phyloP scores from a whole-genome alignment of 2,329 filamentous ascomycete species.

The Claviceps fusiformis region DNA sequence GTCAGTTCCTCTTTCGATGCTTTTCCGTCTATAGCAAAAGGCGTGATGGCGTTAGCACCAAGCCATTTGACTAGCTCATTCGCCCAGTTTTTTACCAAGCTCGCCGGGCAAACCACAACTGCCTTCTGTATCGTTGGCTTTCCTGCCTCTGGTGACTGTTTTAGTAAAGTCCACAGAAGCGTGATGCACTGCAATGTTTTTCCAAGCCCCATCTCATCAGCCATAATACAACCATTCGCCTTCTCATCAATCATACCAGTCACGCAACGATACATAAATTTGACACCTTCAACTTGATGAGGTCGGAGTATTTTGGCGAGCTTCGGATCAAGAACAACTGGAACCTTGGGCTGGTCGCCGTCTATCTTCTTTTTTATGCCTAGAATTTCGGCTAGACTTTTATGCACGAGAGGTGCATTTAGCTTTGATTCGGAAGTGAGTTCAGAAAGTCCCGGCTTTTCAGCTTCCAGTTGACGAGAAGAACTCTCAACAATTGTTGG shows the following conservation, averaged over 20 bases:
- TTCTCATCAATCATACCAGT: slow-evolving; percentile 92
- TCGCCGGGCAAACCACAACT: slow-evolving; percentile 92
- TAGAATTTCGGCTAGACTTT: slow-evolving; percentile 87
- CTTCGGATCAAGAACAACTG: slow-evolving; percentile 88
- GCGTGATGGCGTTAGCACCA: slow-evolving; percentile 75
- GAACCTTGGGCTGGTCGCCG: slow-evolving; percentile 71
- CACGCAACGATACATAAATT: slow-evolving; percentile 89
- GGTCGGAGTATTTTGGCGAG: slow-evolving; percentile 82
- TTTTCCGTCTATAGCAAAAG: slow-evolving; percentile 95
- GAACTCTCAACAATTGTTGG: slow-evolving; percentile 83
- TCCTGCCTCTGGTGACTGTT: slow-evolving; percentile 91
- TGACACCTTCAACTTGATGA: slow-evolving; percentile 96
- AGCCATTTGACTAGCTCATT: slow-evolving; percentile 97
- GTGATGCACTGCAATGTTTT: slow-evolving; percentile 97
- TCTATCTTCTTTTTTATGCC: slow-evolving; percentile 86
- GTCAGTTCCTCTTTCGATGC: slow-evolving; percentile 88
- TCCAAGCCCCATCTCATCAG: slow-evolving; percentile 95
- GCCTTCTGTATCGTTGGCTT: slow-evolving; percentile 91
- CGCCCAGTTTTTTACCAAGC: slow-evolving; percentile 93
- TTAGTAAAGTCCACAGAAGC: slow-evolving; percentile 89
- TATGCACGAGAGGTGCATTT: slow-evolving; percentile 76
- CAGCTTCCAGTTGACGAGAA: slow-evolving; percentile 24
- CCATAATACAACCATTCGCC: slow-evolving; percentile 97
- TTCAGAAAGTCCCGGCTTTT: slow-evolving; percentile 19
- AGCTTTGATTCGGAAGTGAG: slow-evolving; percentile 36